Evolutionary conservation across 2,329 filamentous ascomycete genomes (phyloP), one percentile per base, ranked within the genome.

Genomic region (Penicillium sp.): DNA sequence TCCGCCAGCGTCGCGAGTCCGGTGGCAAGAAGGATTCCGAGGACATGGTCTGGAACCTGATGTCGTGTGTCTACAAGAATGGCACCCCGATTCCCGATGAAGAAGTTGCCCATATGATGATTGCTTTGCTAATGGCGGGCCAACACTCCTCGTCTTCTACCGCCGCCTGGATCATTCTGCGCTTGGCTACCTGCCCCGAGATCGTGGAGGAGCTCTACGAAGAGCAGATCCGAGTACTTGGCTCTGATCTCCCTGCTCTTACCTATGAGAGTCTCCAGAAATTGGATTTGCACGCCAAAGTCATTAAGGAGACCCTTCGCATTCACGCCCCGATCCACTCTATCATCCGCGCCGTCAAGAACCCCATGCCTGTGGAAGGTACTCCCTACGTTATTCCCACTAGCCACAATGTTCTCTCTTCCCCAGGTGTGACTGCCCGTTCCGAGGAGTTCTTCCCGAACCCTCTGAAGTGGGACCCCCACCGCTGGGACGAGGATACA

Each of bases 281-380:
- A 72, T 82, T 96, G 31, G 85, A 90, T 45, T 83, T 96, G 18
- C 89, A 95, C 78, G 81, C 86, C 64, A 87, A 90, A 64, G 86
- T 95, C 59, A 82, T 96, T 75, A 94, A 93, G 77, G 92, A 96
- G 76, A 95, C 92, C 2, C 86, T 96, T 36, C 88, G 92, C 58
- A 80, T 96, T 15, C 89, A 96, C 72, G 88, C 91, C 1, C 92
- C 92, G 1, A 96, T 97, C 66, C 92, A 96, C 81, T 94, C 89
- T 46, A 95, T 97, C 67, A 84, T 97, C 81, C 90, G 92, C 65
- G 88, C 89, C 64, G 93, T 96, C 71, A 96, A 93, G 78, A 84
- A 85, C 60, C 90, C 92, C 53, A 90, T 96, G 83, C 82, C 85
- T 10, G 83, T 96, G 24, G 85, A 90, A 28, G 89, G 88, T 59